Conservation (phyloP, 1,284 basidiomycete genomes). For the Ustilago loliicola region DNA sequence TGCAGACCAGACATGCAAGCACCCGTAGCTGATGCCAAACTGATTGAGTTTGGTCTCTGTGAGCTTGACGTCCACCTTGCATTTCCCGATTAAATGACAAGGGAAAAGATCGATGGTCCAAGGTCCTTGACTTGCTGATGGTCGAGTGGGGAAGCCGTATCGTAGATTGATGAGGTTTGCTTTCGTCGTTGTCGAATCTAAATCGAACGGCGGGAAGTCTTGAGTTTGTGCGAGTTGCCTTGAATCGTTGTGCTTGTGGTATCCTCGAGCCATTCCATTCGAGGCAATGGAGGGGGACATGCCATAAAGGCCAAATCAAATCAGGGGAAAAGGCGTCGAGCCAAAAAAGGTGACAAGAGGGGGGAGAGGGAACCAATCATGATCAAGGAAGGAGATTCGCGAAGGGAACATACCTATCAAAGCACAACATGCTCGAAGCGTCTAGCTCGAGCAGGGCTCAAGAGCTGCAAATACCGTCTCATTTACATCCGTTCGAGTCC, state of each 20-base stretch:
- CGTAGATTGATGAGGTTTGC: not conserved
- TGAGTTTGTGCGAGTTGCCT: not conserved
- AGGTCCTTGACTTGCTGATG: not conserved
- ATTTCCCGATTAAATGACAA: slow-evolving; percentile 13
- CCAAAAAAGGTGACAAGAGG: slow-evolving; percentile 15
- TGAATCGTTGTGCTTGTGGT: not conserved
- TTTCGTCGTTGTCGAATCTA: not conserved
- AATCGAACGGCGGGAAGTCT: not conserved
- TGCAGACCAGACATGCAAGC: slow-evolving; percentile 52
- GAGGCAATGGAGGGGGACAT: slow-evolving; percentile 12
- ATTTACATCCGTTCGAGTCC: slow-evolving; percentile 43
- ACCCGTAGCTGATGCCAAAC: slow-evolving; percentile 68
- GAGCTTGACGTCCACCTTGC: slow-evolving; percentile 38
- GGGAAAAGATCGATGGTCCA: not conserved
- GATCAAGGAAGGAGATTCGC: slow-evolving; percentile 30
- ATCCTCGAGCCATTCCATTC: slow-evolving; percentile 12
- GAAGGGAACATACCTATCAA: slow-evolving; percentile 41
- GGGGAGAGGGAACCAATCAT: slow-evolving; percentile 10
- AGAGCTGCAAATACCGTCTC: slow-evolving; percentile 11
- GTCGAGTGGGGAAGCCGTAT: not conserved
- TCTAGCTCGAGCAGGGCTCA: slow-evolving; percentile 6
- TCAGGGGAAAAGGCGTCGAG: slow-evolving; percentile 47
- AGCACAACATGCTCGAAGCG: slow-evolving; percentile 5
- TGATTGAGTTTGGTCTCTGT: slow-evolving; percentile 50
- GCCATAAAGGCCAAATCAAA: slow-evolving; percentile 37